Evolutionary conservation across 768 basidiomycete genomes (phyloP).

Genomic region (Tulasnella sp.): DNA sequence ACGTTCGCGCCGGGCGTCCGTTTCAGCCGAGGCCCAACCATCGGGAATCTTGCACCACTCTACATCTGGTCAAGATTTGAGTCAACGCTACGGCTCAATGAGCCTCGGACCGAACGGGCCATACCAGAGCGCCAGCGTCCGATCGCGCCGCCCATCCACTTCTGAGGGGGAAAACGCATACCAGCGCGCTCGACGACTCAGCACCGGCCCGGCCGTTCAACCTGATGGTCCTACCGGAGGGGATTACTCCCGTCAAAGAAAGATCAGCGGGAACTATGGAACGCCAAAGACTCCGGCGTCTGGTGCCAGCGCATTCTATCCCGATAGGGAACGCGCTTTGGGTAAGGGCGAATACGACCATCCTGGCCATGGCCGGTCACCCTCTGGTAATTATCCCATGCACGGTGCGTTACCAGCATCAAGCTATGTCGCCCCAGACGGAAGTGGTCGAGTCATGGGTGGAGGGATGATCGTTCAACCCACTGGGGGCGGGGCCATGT

Average conservation of each 20-base stretch:
- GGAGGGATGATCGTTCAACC: not conserved
- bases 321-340: not conserved
- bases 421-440: not conserved
- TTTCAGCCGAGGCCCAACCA: not conserved
- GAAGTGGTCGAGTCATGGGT: not conserved
- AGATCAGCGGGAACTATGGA: not conserved
- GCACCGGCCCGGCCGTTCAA: not conserved
- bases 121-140: not conserved
- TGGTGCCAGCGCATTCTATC: not conserved
- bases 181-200: not conserved
- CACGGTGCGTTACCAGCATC: not conserved
- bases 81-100: conserved; percentile 4
- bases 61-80: not conserved
- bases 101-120: not conserved
- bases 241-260: not conserved
- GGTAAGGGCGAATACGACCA: not conserved
- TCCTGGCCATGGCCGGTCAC: not conserved
- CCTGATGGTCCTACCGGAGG: not conserved
- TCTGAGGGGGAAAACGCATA: not conserved
- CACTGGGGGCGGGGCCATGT: not conserved
- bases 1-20: not conserved
- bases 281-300: not conserved
- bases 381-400: not conserved
- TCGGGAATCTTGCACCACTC: conserved; percentile 9
- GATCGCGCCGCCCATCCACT: conserved; percentile 2